Percentiles rank a stretch among this genome's conserved stretches.
These are phyloP conservation scores for Aspergillus sp. DNA, from an alignment of 2,329 filamentous ascomycete species.

Conservation along the genomic window DNA sequence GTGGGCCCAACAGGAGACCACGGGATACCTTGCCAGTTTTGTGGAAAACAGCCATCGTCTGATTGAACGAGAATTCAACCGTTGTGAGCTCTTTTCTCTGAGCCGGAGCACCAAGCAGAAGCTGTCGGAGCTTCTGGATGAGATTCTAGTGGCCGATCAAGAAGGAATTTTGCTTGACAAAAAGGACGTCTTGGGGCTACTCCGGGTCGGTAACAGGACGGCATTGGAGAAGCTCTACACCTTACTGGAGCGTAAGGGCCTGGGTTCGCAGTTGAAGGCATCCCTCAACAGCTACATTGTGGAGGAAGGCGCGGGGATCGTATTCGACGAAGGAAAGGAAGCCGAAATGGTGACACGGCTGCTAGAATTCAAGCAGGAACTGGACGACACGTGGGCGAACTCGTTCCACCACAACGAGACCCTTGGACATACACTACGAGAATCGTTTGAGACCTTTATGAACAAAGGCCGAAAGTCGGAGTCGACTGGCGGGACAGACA, in stretches of 20 bases:
- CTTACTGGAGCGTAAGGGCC: slow-evolving; percentile 62
- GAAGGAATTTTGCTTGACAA: slow-evolving; percentile 58
- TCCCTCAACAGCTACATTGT: slow-evolving; percentile 76
- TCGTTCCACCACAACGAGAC: slow-evolving; percentile 71
- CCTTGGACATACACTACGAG: slow-evolving; percentile 68
- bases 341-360: slow-evolving; percentile 81
- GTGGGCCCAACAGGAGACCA: slow-evolving; percentile 61
- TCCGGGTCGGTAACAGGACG: slow-evolving; percentile 60
- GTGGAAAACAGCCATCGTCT: slow-evolving; percentile 61
- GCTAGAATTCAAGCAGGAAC: slow-evolving; percentile 66
- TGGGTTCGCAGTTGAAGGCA: slow-evolving; percentile 60
- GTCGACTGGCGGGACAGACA: slow-evolving; percentile 67
- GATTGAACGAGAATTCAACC: slow-evolving; percentile 61
- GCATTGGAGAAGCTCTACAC: slow-evolving; percentile 70
- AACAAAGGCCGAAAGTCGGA: slow-evolving; percentile 71
- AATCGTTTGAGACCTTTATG: slow-evolving; percentile 83
- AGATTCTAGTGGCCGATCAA: slow-evolving; percentile 61
- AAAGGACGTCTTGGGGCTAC: slow-evolving; percentile 61
- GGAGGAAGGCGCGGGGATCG: slow-evolving; percentile 63
- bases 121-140: slow-evolving; percentile 64
- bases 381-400: slow-evolving; percentile 68
- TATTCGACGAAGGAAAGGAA: slow-evolving; percentile 68
- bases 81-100: slow-evolving; percentile 73
- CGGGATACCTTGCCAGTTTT: slow-evolving; percentile 62
- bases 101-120: slow-evolving; percentile 74